Evolutionary conservation across 441 rosid species (phyloP).

Genomic region (Eutrema salsugineum): DNA sequence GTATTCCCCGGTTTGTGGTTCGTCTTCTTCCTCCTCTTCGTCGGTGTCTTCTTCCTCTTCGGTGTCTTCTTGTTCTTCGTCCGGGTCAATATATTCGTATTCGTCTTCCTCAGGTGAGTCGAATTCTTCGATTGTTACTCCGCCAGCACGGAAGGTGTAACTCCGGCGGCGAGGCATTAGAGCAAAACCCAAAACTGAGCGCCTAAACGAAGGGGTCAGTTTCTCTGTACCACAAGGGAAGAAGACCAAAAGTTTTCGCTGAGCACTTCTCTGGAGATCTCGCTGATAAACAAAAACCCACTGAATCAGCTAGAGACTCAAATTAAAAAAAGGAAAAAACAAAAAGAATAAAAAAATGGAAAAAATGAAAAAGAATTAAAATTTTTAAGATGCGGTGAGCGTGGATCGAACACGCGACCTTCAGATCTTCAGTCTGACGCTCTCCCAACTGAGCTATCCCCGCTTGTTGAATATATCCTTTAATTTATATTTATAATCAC

Average conservation of each 20-base stretch:
- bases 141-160: background rate
- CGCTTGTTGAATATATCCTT: background rate
- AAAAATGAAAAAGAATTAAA: background rate
- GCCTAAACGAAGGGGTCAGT: background rate
- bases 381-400: constrained; percentile 60
- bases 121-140: background rate
- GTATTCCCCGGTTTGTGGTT: constrained; percentile 3
- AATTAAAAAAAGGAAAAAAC: background rate
- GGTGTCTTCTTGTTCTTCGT: constrained; percentile 1
- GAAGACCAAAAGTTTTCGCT: background rate
- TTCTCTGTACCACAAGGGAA: background rate
- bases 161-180: constrained; percentile 29
- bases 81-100: background rate
- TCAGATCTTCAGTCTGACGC: constrained; percentile 47
- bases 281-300: background rate
- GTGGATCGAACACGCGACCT: constrained; percentile 83
- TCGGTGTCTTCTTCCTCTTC: constrained; percentile 23
- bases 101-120: constrained; percentile 15
- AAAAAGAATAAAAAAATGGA: background rate
- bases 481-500: background rate
- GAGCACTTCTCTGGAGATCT: background rate
- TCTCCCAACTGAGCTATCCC: constrained; percentile 45
- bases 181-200: background rate
- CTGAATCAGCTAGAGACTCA: background rate
- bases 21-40: constrained; percentile 28